Percentiles rank a stretch among this genome's conserved stretches.
These are phyloP conservation scores for Sordariomycetes sp. DNA, from an alignment of 2,329 filamentous ascomycete genomes.

Conservation along the genomic window DNA sequence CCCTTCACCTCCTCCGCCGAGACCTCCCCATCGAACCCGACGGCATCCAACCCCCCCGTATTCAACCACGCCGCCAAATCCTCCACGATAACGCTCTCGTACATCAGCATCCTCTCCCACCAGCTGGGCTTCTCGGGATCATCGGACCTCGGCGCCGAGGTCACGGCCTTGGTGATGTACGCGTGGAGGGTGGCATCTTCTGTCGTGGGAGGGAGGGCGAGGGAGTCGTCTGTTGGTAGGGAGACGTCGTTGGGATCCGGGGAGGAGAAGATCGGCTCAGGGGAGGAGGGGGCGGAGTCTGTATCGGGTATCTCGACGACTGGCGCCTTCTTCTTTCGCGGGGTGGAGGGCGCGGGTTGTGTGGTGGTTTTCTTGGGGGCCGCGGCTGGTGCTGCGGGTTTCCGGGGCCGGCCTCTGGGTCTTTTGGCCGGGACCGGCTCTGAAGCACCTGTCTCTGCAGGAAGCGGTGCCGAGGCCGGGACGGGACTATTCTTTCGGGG, in stretches of 20 bases:
- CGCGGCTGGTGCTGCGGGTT: conserved; percentile 9
- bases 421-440: conserved; percentile 18
- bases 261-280: conserved; percentile 28
- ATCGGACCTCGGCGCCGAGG: conserved; percentile 30
- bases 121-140: conserved; percentile 50
- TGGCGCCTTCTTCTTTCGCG: neutral
- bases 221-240: conserved; percentile 25
- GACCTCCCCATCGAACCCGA: conserved; percentile 54
- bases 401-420: conserved; percentile 27
- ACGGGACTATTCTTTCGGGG: conserved; percentile 16
- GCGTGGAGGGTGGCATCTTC: conserved; percentile 32
- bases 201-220: conserved; percentile 22
- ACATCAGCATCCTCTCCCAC: conserved; percentile 89
- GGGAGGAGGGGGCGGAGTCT: conserved; percentile 13
- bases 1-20: conserved; percentile 56
- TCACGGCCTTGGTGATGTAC: conserved; percentile 42
- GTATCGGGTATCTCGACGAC: conserved; percentile 8
- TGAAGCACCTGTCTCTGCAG: conserved; percentile 6
- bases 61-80: conserved; percentile 79
- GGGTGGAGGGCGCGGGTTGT: neutral
- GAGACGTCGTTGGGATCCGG: conserved; percentile 27
- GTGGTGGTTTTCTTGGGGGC: neutral
- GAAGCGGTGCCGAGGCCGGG: neutral
- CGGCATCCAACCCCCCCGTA: conserved; percentile 46
- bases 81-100: conserved; percentile 81